phyloP scores from a whole-genome alignment of 371 early-diverging fungal species.

The Lichtheimia hyalospora region DNA sequence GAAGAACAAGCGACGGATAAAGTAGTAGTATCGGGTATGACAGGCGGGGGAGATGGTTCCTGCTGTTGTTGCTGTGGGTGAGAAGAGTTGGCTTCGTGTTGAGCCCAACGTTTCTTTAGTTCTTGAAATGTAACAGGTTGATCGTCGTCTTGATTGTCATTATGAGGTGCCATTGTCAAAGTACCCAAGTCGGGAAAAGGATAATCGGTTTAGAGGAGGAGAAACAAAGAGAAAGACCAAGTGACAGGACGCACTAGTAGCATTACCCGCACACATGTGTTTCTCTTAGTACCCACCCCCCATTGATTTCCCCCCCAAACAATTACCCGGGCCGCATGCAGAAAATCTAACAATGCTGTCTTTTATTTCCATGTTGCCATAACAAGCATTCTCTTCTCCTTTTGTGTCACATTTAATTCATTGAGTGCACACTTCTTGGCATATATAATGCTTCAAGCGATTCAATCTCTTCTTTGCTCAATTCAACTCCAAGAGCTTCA shows the following conservation, averaged over 20 bases:
- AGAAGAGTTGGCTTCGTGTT: constrained; percentile 14
- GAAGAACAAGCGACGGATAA: not conserved
- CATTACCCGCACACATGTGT: too few species aligned
- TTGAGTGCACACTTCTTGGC: constrained; percentile 4
- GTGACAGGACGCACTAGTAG: too few species aligned
- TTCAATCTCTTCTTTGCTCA: constrained; percentile 35
- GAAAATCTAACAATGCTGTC: not conserved
- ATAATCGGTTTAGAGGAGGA: not conserved
- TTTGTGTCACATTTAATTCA: not conserved
- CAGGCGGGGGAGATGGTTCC: too few species aligned
- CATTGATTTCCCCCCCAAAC: not conserved
- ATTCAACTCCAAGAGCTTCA: constrained; percentile 25
- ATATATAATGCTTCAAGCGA: constrained; percentile 26
- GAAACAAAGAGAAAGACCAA: not conserved
- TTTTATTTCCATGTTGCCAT: too few species aligned
- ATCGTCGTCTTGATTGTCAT: constrained; percentile 7
- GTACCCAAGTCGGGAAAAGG: not conserved
- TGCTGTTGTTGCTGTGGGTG: not conserved
- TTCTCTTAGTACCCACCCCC: too few species aligned
- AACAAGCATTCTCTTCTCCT: too few species aligned
- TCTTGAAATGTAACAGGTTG: constrained; percentile 21
- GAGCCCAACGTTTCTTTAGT: constrained; percentile 22
- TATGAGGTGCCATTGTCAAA: not conserved
- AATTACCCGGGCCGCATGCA: not conserved
- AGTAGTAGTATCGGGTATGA: not conserved